A percentile compares a stretch with the other conserved stretches of the same genome.
Evolutionary conservation across 73 alveolate genomes (phyloP).

Genomic region (Uronychia binucleata): DNA sequence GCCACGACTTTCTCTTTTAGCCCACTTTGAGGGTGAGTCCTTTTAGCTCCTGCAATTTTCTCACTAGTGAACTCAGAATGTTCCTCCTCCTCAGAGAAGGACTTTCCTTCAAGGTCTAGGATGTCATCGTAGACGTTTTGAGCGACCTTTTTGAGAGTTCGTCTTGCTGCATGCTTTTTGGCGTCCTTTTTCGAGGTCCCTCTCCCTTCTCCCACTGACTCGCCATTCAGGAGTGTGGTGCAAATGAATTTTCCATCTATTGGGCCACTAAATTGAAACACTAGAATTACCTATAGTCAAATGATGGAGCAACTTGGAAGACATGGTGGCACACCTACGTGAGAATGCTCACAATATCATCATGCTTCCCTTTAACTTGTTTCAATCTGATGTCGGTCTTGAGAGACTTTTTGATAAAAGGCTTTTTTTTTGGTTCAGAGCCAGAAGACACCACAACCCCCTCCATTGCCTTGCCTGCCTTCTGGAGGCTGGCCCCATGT

Average conservation of each 20-base stretch:
- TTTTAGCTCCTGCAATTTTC: background rate
- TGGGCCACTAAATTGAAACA: background rate
- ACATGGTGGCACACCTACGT: background rate
- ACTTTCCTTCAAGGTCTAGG: background rate
- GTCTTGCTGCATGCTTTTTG: background rate
- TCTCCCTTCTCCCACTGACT: background rate
- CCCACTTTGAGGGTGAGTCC: background rate
- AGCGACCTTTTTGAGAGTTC: background rate
- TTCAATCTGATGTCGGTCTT: background rate
- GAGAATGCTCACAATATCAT: background rate
- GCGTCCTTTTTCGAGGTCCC: background rate
- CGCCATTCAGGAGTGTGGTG: background rate
- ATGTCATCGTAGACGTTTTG: background rate
- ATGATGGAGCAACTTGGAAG: background rate
- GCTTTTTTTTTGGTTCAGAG: too few species aligned
- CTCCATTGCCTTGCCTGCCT: too few species aligned
- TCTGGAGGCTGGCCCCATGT: too few species aligned
- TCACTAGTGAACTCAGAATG: background rate
- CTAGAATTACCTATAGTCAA: background rate
- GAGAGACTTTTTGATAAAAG: background rate
- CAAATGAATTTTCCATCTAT: background rate
- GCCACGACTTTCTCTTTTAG: background rate
- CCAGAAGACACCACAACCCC: too few species aligned
- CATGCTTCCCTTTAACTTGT: background rate
- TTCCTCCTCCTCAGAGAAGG: background rate